Evolutionary conservation across 2,329 filamentous ascomycete genomes (phyloP), one percentile per base, ranked within the genome.

Genomic region (Exutisphaerella laricina): DNA sequence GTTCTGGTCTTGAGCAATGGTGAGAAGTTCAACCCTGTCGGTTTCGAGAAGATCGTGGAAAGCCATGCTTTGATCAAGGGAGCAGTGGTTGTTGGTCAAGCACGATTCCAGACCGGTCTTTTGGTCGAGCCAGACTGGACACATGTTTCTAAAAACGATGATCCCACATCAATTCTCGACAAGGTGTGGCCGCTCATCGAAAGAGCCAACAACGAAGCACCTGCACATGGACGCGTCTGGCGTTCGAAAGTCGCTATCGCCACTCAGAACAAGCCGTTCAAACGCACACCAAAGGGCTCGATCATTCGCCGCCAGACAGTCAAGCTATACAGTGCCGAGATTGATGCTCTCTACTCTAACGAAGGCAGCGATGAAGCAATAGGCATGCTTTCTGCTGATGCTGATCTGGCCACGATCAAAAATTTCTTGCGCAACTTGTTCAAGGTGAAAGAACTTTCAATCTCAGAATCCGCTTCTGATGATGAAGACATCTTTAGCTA

Each of bases 261-360:
- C 0, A 61, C 66, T 12, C 61, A 60, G n/a, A 59, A 64, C 3
- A 72, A 73, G 55, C 70, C 70, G 0, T 74, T 77, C 41, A 40
- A 41, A 28, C 44, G 49, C n/a, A 33, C 49, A 2, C 44, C 46
- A 4, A 52, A 52, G n/a, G 47, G 47, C 1, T 44, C 45, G 4
- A 42, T 53, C 21, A 32, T 44, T 22, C 47, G 50, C 5, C 17
- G 41, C 5, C 41, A 48, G 40, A 50, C 50, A 12, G 23, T 21
- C 2, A 47, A 55, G 2, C 55, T 68, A 1, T 77, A 73, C 36
- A 55, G 55, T 2, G 50, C 65, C 1, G 72, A 74, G 43, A 75
- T 77, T 29, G 67, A 74, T 4, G 59, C 61, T 0, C 58, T 75
- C 4, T 77, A 75, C 50, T 50, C 46, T 3, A 54, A 56, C 17